phyloP scores from a whole-genome alignment of 441 rosid species.

The Erodium moschatum region DNA sequence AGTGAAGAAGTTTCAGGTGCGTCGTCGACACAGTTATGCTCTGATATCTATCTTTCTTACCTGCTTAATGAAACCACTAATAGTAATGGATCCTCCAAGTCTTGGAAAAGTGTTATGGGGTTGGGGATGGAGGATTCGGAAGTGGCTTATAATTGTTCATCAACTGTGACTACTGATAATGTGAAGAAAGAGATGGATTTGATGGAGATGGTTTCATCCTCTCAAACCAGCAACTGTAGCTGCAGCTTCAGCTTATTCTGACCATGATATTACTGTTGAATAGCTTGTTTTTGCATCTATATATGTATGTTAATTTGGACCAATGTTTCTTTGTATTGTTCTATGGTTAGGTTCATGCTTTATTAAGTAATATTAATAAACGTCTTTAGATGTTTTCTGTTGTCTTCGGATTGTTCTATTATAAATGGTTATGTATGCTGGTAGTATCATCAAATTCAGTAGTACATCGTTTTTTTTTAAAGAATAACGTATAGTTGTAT shows the following conservation, averaged over 20 bases:
- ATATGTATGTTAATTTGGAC: background rate
- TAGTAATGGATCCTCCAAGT: slow-evolving; percentile 22
- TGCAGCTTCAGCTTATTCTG: too few species aligned
- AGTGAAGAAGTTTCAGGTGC: too few species aligned
- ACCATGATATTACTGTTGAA: too few species aligned
- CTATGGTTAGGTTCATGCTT: background rate
- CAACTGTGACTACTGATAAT: background rate
- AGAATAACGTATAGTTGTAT: too few species aligned
- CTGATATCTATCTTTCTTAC: slow-evolving; percentile 57
- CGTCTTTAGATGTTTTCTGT: background rate
- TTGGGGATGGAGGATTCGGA: too few species aligned
- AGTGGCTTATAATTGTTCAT: slow-evolving; percentile 25
- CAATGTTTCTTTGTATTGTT: background rate
- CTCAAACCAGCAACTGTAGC: slow-evolving; percentile 14
- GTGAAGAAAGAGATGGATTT: slow-evolving; percentile 68
- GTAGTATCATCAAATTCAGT: too few species aligned
- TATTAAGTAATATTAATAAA: too few species aligned
- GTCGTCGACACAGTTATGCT: slow-evolving; percentile 27
- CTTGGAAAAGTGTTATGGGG: background rate
- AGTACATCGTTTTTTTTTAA: too few species aligned
- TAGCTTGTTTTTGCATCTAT: background rate
- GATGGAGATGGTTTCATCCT: slow-evolving; percentile 71
- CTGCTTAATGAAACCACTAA: slow-evolving; percentile 37
- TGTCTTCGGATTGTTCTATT: too few species aligned
- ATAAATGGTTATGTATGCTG: too few species aligned